A percentile compares a stretch with the other conserved stretches of the same genome.
Evolutionary conservation across 345 rosid genomes (phyloP).

Genomic region (Eucalyptus pauciflora): DNA sequence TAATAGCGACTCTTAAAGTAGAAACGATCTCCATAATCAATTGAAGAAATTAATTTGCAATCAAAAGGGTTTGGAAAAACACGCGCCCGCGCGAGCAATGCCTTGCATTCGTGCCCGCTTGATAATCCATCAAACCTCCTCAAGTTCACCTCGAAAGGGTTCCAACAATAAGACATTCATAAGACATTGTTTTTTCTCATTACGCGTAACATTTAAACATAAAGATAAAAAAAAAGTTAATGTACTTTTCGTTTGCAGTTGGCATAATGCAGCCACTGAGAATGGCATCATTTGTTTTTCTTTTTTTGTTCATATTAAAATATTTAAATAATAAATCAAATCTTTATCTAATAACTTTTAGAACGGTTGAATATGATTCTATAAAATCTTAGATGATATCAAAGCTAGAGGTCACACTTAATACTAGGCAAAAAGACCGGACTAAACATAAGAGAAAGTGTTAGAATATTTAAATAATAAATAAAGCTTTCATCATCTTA

Average conservation of each 20-base stretch:
- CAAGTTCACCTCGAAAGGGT: background rate
- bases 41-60: background rate
- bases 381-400: too few relatives aligned
- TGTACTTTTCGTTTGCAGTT: background rate
- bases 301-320: fast-evolving
- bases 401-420: too few relatives aligned
- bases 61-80: background rate
- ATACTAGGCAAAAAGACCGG: too few relatives aligned
- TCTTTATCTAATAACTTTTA: too few relatives aligned
- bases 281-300: background rate
- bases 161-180: background rate
- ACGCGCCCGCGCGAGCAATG: fast-evolving
- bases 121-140: background rate
- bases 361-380: too few relatives aligned
- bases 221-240: background rate
- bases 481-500: too few relatives aligned
- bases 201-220: background rate
- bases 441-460: too few relatives aligned
- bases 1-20: background rate
- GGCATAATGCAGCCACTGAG: background rate
- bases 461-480: too few relatives aligned
- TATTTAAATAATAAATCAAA: too few relatives aligned
- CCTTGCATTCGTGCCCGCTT: background rate
- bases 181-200: background rate
- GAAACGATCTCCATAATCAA: background rate